phyloP scores from a whole-genome alignment of 2,329 filamentous ascomycete species.

The Aspergillus sp. region DNA sequence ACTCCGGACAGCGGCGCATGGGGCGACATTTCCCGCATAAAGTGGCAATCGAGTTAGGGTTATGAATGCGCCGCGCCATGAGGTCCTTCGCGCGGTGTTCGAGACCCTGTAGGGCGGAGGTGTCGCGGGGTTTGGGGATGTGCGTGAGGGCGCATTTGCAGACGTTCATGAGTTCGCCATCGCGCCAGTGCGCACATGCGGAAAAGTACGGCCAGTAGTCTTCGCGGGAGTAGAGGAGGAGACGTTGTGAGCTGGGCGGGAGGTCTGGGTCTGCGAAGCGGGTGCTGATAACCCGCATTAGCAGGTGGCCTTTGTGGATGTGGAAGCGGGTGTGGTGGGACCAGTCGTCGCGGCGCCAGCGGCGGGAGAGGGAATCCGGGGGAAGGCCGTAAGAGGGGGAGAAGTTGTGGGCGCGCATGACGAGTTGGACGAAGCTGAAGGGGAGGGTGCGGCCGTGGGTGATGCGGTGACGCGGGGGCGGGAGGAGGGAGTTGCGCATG shows the following conservation, averaged over 20 bases:
- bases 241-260: slow-evolving; percentile 54
- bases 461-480: slow-evolving; percentile 55
- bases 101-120: slow-evolving; percentile 43
- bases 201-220: slow-evolving; percentile 66
- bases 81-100: slow-evolving; percentile 46
- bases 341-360: slow-evolving; percentile 60
- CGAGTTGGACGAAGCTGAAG: slow-evolving; percentile 62
- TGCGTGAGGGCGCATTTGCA: slow-evolving; percentile 64
- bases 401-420: slow-evolving; percentile 52
- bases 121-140: slow-evolving; percentile 50
- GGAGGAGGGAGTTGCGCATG: slow-evolving; percentile 49
- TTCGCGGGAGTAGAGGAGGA: slow-evolving; percentile 61
- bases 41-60: slow-evolving; percentile 48
- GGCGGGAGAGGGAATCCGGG: slow-evolving; percentile 50
- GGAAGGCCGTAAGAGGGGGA: slow-evolving; percentile 52
- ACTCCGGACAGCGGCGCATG: slow-evolving; percentile 63
- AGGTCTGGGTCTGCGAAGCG: slow-evolving; percentile 56
- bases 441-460: slow-evolving; percentile 58
- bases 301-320: slow-evolving; percentile 55
- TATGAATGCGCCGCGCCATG: slow-evolving; percentile 26
- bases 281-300: slow-evolving; percentile 61
- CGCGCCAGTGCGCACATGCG: slow-evolving; percentile 63
- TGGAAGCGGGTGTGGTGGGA: slow-evolving; percentile 57
- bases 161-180: slow-evolving; percentile 61
- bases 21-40: slow-evolving; percentile 60